Conservation (phyloP, 495 filamentous ascomycete species). For the Aspergillus mulundensis region DNA sequence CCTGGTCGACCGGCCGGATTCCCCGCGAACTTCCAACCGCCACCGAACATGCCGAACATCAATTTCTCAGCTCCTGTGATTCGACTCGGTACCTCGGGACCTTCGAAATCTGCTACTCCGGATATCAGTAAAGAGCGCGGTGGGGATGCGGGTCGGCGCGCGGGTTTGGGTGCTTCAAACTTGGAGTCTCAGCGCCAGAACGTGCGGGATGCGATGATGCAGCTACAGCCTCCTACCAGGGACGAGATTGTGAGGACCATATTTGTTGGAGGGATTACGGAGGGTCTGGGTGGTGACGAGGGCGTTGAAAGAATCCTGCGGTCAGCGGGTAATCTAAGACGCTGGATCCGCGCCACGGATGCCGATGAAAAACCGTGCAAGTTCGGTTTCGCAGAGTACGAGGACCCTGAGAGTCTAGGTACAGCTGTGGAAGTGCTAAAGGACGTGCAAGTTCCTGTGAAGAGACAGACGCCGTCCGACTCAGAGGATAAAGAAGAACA, state of each 20-base stretch:
- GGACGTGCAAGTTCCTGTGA: slow-evolving; percentile 80
- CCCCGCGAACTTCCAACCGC: slow-evolving; percentile 82
- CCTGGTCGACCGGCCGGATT: slow-evolving; percentile 71
- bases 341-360: slow-evolving; percentile 81
- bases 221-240: slow-evolving; percentile 75
- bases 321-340: slow-evolving; percentile 70
- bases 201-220: slow-evolving; percentile 69
- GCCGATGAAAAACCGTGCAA: slow-evolving; percentile 78
- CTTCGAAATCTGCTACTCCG: slow-evolving; percentile 59
- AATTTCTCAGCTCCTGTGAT: slow-evolving; percentile 98
- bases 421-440: slow-evolving; percentile 82
- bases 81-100: slow-evolving; percentile 71
- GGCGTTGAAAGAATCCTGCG: slow-evolving; percentile 77
- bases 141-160: slow-evolving; percentile 51
- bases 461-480: slow-evolving; percentile 54
- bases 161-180: slow-evolving; percentile 63
- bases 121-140: slow-evolving; percentile 46
- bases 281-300: slow-evolving; percentile 71
- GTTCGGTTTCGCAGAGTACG: slow-evolving; percentile 97
- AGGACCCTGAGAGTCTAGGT: slow-evolving; percentile 83
- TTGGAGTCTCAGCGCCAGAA: slow-evolving; percentile 66
- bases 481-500: slow-evolving; percentile 51
- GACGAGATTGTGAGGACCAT: slow-evolving; percentile 90
- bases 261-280: slow-evolving; percentile 82
- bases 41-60: slow-evolving; percentile 91